Conservation (phyloP, 345 rosid species). For the Melaleuca alternifolia region DNA sequence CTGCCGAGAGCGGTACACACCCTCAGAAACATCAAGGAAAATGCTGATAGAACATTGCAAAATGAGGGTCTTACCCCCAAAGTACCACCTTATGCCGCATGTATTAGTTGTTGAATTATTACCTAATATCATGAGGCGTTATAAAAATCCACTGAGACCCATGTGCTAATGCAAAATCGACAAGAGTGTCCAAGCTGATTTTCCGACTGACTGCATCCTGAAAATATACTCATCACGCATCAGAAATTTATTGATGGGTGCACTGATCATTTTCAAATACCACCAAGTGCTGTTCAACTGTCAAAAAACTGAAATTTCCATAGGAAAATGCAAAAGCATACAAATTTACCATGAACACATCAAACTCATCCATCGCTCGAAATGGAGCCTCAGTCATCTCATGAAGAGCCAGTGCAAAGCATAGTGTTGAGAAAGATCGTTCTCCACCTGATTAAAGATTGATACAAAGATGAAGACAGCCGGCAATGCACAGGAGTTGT, state of each 20-base stretch:
- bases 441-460: constrained; percentile 63
- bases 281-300: background rate
- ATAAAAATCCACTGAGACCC: constrained; percentile 97
- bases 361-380: constrained; percentile 99
- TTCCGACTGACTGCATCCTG: constrained; percentile 97
- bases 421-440: constrained; percentile 92
- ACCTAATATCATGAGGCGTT: constrained; percentile 98
- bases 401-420: constrained; percentile 93
- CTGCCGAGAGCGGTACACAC: background rate
- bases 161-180: constrained; percentile 75
- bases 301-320: background rate
- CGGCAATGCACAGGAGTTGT: background rate
- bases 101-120: background rate
- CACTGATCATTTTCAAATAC: background rate
- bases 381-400: constrained; percentile 91
- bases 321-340: background rate
- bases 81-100: background rate
- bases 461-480: background rate
- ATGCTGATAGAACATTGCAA: background rate
- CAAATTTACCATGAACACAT: constrained; percentile 84
- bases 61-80: background rate
- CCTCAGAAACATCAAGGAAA: background rate
- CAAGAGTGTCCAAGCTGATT: constrained; percentile 79
- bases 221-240: background rate
- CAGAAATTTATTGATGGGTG: background rate